phyloP scores from a whole-genome alignment of 2,329 filamentous ascomycete species.

The Neofusicoccum parvum region DNA sequence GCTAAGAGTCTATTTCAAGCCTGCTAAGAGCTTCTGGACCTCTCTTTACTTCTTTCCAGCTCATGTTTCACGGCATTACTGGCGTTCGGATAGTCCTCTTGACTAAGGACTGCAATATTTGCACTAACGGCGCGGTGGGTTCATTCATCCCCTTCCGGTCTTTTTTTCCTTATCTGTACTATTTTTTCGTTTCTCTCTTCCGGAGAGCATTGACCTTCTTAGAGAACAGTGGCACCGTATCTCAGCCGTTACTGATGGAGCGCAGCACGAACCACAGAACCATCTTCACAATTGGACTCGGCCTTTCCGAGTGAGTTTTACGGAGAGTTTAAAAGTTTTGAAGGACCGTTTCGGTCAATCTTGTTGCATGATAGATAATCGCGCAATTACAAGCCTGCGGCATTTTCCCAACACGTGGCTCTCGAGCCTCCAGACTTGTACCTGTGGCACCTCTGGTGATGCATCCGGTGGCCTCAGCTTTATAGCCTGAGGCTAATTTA shows the following conservation, averaged over 20 bases:
- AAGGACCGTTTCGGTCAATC: constrained; percentile 15
- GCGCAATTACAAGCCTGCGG: constrained; percentile 13
- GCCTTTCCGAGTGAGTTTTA: neutral
- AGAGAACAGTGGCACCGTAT: constrained; percentile 17
- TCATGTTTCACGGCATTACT: neutral
- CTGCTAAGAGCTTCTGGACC: neutral
- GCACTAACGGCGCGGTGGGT: constrained; percentile 10
- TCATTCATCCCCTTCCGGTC: constrained; percentile 5
- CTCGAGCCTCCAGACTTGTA: neutral
- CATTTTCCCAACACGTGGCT: constrained; percentile 10
- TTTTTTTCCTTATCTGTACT: neutral
- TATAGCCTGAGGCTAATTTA: neutral
- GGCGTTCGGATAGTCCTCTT: neutral
- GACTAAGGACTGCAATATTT: neutral
- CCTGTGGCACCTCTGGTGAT: constrained; percentile 1
- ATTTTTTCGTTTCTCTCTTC: neutral
- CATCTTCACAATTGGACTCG: neutral
- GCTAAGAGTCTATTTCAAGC: neutral
- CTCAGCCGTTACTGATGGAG: constrained; percentile 18
- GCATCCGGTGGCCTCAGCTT: constrained; percentile 10
- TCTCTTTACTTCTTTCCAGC: neutral
- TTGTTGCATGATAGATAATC: constrained; percentile 17
- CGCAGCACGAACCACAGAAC: constrained; percentile 11
- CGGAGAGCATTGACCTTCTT: constrained; percentile 14
- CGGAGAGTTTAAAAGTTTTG: constrained; percentile 10